Percentiles rank a stretch among this genome's conserved stretches.
Conservation (phyloP, 148 eudicot genomes). For the Linanthus parryae region DNA sequence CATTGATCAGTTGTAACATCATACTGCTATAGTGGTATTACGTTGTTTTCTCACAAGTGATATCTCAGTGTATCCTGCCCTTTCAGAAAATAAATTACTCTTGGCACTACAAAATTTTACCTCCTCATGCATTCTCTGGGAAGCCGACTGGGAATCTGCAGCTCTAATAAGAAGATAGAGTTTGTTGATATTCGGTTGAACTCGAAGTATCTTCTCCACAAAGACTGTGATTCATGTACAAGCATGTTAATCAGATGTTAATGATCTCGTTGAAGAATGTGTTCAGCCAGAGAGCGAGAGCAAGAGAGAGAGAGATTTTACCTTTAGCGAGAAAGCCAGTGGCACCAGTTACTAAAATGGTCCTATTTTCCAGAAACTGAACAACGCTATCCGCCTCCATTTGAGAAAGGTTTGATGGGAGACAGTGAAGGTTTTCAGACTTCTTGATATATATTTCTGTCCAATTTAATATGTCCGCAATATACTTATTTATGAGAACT, state of each 20-base stretch:
- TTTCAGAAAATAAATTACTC: no score
- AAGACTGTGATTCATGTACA: conserved; percentile 29
- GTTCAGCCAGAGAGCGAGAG: no score
- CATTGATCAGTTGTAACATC: no score
- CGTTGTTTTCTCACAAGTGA: no score
- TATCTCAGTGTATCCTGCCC: no score
- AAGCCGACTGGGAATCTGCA: conserved; percentile 40
- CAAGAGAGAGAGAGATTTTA: conserved; percentile 14
- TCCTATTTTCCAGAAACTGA: conserved; percentile 41
- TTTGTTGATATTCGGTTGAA: conserved; percentile 77
- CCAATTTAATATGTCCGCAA: no score
- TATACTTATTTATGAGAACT: no score
- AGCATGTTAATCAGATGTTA: neutral
- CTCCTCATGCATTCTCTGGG: conserved; percentile 58
- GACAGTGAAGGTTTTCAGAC: no score
- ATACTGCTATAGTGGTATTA: no score
- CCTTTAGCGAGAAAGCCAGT: conserved; percentile 69
- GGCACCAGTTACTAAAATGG: conserved; percentile 55
- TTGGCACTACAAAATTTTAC: conserved; percentile 23
- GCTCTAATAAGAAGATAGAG: conserved; percentile 74
- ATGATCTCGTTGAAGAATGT: no score
- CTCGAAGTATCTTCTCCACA: conserved; percentile 65
- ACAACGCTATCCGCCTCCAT: conserved; percentile 50
- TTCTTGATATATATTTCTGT: no score
- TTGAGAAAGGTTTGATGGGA: conserved; percentile 9